Conservation (phyloP, 2,329 filamentous ascomycete genomes). For the Arthrinium phaeospermum region DNA sequence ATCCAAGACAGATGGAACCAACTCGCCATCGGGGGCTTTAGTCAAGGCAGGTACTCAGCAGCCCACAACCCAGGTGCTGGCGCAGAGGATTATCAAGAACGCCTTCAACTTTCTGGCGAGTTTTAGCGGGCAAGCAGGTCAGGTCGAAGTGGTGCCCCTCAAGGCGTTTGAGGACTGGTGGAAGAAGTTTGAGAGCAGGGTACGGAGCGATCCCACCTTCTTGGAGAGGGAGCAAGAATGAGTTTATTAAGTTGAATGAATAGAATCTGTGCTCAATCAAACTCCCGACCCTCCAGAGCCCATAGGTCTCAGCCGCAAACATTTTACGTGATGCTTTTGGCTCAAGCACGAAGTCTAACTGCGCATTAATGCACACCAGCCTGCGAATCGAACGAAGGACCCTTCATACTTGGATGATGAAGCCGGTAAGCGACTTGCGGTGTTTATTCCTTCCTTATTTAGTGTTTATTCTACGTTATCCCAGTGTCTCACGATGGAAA, state of each 20-base stretch:
- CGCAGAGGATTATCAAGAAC: constrained; percentile 93
- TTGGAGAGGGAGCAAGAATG: constrained; percentile 73
- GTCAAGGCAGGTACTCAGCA: constrained; percentile 33
- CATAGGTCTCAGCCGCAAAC: too few relatives aligned
- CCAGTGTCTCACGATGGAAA: too few relatives aligned
- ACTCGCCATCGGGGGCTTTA: neutral
- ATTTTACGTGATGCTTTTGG: too few relatives aligned
- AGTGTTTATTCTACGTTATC: too few relatives aligned
- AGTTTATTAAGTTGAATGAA: neutral
- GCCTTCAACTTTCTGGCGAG: constrained; percentile 95
- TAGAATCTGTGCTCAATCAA: too few relatives aligned
- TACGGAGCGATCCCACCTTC: constrained; percentile 87
- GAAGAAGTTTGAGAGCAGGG: constrained; percentile 89
- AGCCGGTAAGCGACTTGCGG: neutral
- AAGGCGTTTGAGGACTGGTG: constrained; percentile 98
- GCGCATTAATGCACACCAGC: too few relatives aligned
- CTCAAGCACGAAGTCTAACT: too few relatives aligned
- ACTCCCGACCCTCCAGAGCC: too few relatives aligned
- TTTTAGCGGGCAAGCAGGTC: constrained; percentile 73
- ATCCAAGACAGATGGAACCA: constrained; percentile 12
- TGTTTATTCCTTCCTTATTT: too few relatives aligned
- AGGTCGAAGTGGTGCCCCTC: constrained; percentile 87
- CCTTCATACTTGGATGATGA: too few relatives aligned
- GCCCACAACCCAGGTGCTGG: constrained; percentile 74
- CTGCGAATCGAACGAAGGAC: too few relatives aligned